These are phyloP conservation scores for Phytophthora pinifolia DNA, from an alignment of 352 stramenopile genomes.

Conservation along the genomic window DNA sequence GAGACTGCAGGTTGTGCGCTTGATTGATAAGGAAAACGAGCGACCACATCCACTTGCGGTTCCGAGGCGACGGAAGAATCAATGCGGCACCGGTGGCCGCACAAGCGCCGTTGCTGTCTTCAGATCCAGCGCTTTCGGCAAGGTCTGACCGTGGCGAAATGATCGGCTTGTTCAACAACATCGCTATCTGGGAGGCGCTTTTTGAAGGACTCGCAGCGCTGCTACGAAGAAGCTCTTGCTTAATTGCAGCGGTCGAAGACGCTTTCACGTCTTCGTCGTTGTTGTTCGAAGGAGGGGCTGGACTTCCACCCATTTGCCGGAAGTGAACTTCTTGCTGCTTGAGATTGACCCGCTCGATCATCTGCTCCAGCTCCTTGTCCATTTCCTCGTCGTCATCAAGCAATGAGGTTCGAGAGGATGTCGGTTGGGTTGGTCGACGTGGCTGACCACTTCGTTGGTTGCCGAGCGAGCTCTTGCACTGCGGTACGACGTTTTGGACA, in stretches of 20 bases:
- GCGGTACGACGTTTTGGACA: background rate
- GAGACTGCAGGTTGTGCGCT: constrained; percentile 58
- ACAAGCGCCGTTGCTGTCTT: constrained; percentile 2
- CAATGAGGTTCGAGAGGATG: constrained; percentile 39
- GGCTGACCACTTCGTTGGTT: constrained; percentile 4
- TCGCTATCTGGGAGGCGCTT: constrained; percentile 43
- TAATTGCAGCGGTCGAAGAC: constrained; percentile 19
- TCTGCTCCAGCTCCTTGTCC: constrained; percentile 68
- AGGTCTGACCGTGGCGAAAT: constrained; percentile 45
- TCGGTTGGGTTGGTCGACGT: constrained; percentile 9
- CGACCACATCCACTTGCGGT: constrained; percentile 47
- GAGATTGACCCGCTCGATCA: constrained; percentile 53
- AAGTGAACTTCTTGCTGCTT: constrained; percentile 36
- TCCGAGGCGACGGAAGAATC: constrained; percentile 33
- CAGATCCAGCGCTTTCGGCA: background rate
- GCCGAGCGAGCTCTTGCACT: constrained; percentile 1
- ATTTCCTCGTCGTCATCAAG: constrained; percentile 58
- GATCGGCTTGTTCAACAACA: constrained; percentile 51
- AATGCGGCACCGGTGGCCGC: background rate
- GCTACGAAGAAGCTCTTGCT: constrained; percentile 33
- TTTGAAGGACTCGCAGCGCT: constrained; percentile 22
- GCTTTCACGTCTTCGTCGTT: constrained; percentile 11
- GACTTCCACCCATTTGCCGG: constrained; percentile 9
- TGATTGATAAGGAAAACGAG: constrained; percentile 60
- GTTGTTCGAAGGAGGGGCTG: constrained; percentile 2